A percentile compares a stretch with the other conserved stretches of the same genome.
These are phyloP conservation scores for Hsuehochloa calcarea DNA, from an alignment of 176 grass and related monocot genomes.

Conservation along the genomic window DNA sequence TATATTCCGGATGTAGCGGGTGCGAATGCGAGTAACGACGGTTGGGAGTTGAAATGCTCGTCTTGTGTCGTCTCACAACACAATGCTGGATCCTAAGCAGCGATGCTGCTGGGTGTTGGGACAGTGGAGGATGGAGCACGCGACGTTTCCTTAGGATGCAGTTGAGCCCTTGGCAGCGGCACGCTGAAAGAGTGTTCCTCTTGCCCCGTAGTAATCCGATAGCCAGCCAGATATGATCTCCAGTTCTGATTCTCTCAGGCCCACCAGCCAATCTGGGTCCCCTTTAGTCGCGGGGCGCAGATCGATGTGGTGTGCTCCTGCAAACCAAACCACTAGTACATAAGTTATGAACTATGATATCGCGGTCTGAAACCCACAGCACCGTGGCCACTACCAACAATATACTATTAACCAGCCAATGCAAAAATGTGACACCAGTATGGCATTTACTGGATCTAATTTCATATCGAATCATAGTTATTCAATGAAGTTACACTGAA, in stretches of 20 bases:
- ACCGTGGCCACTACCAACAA: not conserved
- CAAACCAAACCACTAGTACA: not conserved
- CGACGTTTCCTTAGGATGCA: not conserved
- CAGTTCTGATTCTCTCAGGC: constrained; percentile 70
- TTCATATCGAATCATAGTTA: not conserved
- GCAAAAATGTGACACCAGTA: not conserved
- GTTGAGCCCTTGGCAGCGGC: not conserved
- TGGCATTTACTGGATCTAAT: not conserved
- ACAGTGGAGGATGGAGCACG: not conserved
- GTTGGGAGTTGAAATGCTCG: not conserved
- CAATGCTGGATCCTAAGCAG: not conserved
- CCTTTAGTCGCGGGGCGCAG: constrained; percentile 53
- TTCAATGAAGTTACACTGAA: not conserved
- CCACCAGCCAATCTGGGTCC: constrained; percentile 85
- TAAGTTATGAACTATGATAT: not conserved
- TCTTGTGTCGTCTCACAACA: not conserved
- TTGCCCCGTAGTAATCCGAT: constrained; percentile 55
- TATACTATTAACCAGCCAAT: not conserved
- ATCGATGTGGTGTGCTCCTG: constrained; percentile 94
- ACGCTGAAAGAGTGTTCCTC: constrained; percentile 35
- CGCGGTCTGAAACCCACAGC: not conserved
- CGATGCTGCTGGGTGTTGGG: not conserved
- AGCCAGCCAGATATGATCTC: constrained; percentile 71
- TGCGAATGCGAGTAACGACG: too few relatives aligned
- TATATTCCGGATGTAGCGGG: not conserved